These are phyloP conservation scores for Lycium barbarum DNA, from an alignment of 257 asterid genomes.

Conservation along the genomic window DNA sequence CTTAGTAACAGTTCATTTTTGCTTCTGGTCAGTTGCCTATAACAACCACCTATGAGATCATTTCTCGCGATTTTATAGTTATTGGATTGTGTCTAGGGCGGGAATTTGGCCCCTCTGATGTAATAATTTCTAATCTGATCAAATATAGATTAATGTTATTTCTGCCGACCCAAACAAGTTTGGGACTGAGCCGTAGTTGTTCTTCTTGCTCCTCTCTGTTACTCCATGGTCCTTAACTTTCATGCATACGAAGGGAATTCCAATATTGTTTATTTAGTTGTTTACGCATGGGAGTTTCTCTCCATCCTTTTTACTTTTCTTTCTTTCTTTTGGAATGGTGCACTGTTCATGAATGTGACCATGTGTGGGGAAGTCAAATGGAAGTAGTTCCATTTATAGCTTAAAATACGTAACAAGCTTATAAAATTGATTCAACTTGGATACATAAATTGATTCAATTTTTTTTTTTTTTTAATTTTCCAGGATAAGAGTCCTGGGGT, in stretches of 20 bases:
- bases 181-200: background rate
- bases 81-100: background rate
- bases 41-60: background rate
- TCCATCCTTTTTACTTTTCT: background rate
- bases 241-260: background rate
- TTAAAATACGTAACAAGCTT: background rate
- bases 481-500: too few species aligned
- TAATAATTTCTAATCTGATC: background rate
- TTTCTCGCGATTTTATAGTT: background rate
- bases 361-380: background rate
- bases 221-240: background rate
- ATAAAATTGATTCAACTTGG: background rate
- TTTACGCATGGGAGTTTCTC: background rate
- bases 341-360: background rate
- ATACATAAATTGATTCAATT: too few species aligned
- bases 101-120: background rate
- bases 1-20: slow-evolving; percentile 8
- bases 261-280: background rate
- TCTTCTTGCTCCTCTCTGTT: background rate
- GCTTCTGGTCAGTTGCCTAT: background rate
- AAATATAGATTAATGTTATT: slow-evolving; percentile 18
- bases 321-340: background rate
- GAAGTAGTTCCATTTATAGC: background rate
- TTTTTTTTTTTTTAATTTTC: too few species aligned
- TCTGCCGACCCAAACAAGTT: background rate